Evolutionary conservation across 2,329 filamentous ascomycete species (phyloP), one percentile per base, ranked within the genome.

Genomic region (Nemania bipapillata): DNA sequence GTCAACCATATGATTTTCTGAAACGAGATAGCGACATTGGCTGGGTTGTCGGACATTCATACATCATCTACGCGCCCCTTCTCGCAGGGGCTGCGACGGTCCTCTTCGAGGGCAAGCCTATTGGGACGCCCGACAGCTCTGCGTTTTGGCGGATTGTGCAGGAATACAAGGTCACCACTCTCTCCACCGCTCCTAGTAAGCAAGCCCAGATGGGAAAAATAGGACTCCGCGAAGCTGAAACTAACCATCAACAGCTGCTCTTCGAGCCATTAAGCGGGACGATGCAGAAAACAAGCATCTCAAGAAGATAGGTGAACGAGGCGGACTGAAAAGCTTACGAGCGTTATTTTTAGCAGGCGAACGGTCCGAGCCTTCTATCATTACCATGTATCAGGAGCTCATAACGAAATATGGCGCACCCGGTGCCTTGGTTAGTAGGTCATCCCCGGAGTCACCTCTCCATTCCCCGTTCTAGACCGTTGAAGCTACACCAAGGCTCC

Each of bases 31-130:
- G 80, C 15, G 94, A 98, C 76, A 95, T 97, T 65, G 95, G 94
- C 35, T 97, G 94, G 95, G 93, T 94, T 0, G 92, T 96, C 0
- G 92, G 92, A 2, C 89, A 94, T 77, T 91, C 89, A 5, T 97
- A 96, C 78, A 97, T 97, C 70, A 84, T 97, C 12, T 97, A 97
- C 77, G 94, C 89, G 3, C 94, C 94, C 12, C 86, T 98, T 5
- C 86, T 97, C 1, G 89, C 91, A 0, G 94, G 94, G 4, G 94
- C 94, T 1, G 90, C 94, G 1, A 97, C 93, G 0, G 88, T 97
- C 0, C 84, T 97, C 0, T 97, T 94, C 79, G 94, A 97, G 81
- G 95, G 94, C n/a, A 97, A 97, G 73, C 94, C 94, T 0, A 85
- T 97, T 12, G 94, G 94, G 4, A 97, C 94, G 0, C 94, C 94